phyloP scores from a whole-genome alignment of 2,329 filamentous ascomycete species.

The Claviceps africana region DNA sequence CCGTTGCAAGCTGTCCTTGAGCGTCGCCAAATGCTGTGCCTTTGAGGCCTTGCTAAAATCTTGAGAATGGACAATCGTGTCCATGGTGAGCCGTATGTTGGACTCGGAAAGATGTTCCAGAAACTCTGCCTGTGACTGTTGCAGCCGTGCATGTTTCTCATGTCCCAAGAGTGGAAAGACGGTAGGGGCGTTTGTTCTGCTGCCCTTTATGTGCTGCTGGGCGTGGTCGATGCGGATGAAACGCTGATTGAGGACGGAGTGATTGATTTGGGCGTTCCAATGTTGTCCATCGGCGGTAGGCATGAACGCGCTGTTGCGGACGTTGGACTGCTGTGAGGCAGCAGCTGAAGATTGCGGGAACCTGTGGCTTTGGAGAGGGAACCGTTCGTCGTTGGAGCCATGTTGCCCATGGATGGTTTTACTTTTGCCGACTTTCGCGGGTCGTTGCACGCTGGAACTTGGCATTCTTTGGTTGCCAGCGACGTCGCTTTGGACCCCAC shows the following conservation, averaged over 20 bases:
- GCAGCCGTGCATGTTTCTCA: not conserved
- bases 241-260: not conserved
- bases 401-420: not conserved
- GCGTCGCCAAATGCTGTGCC: not conserved
- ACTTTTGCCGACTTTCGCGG: not conserved
- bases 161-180: not conserved
- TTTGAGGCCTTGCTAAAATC: not conserved
- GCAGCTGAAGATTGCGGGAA: not conserved
- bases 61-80: not conserved
- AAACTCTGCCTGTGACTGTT: not conserved
- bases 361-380: not conserved
- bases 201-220: not conserved
- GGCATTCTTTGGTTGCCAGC: not conserved
- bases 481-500: not conserved
- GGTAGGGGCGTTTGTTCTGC: not conserved
- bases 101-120: not conserved
- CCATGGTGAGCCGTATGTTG: constrained; percentile 1
- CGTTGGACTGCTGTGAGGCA: not conserved
- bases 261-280: not conserved
- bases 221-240: not conserved
- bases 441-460: not conserved
- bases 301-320: no score
- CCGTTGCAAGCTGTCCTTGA: not conserved
- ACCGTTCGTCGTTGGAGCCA: not conserved
- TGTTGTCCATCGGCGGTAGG: not conserved